Base-by-base conservation (phyloP, 106 monocot genomes). In the Dactylorhiza incarnata region DNA sequence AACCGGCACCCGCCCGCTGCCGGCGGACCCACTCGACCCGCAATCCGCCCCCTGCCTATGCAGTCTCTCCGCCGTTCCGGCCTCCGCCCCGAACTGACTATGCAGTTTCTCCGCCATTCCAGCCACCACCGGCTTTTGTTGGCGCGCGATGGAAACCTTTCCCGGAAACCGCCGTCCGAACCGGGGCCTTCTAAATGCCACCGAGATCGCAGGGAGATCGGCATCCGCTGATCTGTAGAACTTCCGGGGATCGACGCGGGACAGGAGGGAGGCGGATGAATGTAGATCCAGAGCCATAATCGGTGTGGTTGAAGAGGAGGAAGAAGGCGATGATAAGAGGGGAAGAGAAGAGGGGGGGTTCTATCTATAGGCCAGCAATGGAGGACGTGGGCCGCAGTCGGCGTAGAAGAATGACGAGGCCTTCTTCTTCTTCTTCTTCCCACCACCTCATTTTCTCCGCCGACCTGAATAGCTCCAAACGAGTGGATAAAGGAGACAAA, bases 1-100 rank as follows among this genome's bases (percentile, higher is more conserved):
- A 58, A 95, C 87, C 46, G 91, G 87, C 74, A 91, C 89, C 15
- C 83, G 49, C 15, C 11, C 16, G 63, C 56, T 7, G 62, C n/a
- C 29, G 3, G 13, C 23, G n/a, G 6, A 25, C 7, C 20, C 4
- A 23, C 59, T 3, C 29, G 65, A 5, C 1, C 59, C 19, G 45
- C 44, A 48, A 14, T 13, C 43, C 45, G 9, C 13, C 9, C 15
- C 7, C 62, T 5, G 37, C 15, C 71, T 29, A 48, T 22, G 75
- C 8, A 50, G 43, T 13, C 24, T 37, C 56, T 49, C n/a, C 5
- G 13, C 37, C 52, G 4, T 45, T 72, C 26, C 53, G 45, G 52
- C 54, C 45, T 10, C 19, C 65, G 3, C 61, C 76, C n/a, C n/a
- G n/a, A n/a, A n/a, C 62, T 5, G 37, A 9, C 71, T 29, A 48